Evolutionary conservation across 2,329 filamentous ascomycete species (phyloP).

Genomic region (Aspergillus pseudotamarii): DNA sequence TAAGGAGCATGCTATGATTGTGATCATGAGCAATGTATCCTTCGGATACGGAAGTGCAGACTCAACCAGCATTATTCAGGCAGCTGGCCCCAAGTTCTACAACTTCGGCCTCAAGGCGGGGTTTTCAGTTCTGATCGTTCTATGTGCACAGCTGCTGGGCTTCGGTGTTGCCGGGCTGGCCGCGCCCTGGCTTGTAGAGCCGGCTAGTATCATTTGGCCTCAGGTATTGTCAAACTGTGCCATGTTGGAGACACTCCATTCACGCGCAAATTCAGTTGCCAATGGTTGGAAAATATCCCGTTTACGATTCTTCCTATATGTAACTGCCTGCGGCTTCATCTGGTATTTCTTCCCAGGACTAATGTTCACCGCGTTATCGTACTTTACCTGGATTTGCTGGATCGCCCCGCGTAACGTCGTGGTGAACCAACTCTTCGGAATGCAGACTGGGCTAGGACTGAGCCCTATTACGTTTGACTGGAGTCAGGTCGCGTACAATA

Average conservation of each 20-base stretch:
- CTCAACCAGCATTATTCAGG: slow-evolving; percentile 51
- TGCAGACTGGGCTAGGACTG: slow-evolving; percentile 35
- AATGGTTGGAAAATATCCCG: slow-evolving; percentile 44
- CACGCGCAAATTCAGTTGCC: slow-evolving; percentile 39
- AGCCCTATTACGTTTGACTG: slow-evolving; percentile 38
- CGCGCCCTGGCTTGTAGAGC: slow-evolving; percentile 41
- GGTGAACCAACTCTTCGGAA: slow-evolving; percentile 51
- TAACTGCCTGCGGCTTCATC: slow-evolving; percentile 32
- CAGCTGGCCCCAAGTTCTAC: slow-evolving; percentile 42
- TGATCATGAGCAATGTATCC: slow-evolving; percentile 54
- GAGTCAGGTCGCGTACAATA: slow-evolving; percentile 38
- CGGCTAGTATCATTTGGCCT: slow-evolving; percentile 45
- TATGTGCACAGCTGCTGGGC: slow-evolving; percentile 44
- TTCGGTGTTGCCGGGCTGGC: slow-evolving; percentile 45
- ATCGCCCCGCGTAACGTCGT: slow-evolving; percentile 51
- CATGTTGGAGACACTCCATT: slow-evolving; percentile 43
- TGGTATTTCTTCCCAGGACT: slow-evolving; percentile 59
- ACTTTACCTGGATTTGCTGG: slow-evolving; percentile 54
- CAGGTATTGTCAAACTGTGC: slow-evolving; percentile 42
- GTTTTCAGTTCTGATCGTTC: slow-evolving; percentile 42
- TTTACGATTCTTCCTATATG: slow-evolving; percentile 41
- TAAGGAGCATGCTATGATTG: slow-evolving; percentile 51
- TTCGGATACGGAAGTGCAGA: slow-evolving; percentile 52
- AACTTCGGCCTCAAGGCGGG: slow-evolving; percentile 43
- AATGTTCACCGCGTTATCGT: slow-evolving; percentile 53